Base-by-base conservation (phyloP, 2,329 filamentous ascomycete genomes). In the Sclerotinia trifoliorum region DNA sequence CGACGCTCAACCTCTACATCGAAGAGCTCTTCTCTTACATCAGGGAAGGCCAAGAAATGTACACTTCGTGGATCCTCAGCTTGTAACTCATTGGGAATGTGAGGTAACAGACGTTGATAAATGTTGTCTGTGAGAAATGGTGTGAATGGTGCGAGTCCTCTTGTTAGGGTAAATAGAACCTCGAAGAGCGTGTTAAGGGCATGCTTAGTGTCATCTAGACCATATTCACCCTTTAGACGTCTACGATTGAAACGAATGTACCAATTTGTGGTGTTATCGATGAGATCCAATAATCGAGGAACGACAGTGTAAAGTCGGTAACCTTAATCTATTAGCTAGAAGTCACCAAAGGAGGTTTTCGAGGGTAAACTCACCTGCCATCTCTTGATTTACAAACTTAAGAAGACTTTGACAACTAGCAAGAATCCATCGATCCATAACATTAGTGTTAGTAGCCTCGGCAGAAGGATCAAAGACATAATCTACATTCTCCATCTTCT, bases 191-290 rank as follows among this genome's bases (percentile, higher is more conserved):
- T 94, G 80, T 98, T 97, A 66, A 99, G 84, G 0, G 94, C 95
- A 76, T 96, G 92, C 63, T 90, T 83, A 15, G 95, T 97, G 78
- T 98, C 95, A 19, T 94, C 86, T 32, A 92, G 80, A 24, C 93
- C 93, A 72, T 92, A 88, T 77, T 96, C 93, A 55, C 94, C 94
- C 87, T 97, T 97, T 73, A 97, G 84, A 66, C 94, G 88, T 79
- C 91, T 91, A 66, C 94, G 87, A 83, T 97, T 97, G 83, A 97
- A 96, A 70, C 93, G 87, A 78, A 97, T 97, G 80, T 97, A 97
- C 94, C 94, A 97, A 80, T 98, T 98, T n/a, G 94, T 97, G 5
- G 92, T 93, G 80, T 96, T 93, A 76, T 97, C 94, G 72, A 97
- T 96, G 75, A 96, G 85, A 68, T 85, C 86, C 24, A 96, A 85